These are phyloP conservation scores for Fomitopsis palustris DNA, from an alignment of 1,284 basidiomycete genomes.

Conservation along the genomic window DNA sequence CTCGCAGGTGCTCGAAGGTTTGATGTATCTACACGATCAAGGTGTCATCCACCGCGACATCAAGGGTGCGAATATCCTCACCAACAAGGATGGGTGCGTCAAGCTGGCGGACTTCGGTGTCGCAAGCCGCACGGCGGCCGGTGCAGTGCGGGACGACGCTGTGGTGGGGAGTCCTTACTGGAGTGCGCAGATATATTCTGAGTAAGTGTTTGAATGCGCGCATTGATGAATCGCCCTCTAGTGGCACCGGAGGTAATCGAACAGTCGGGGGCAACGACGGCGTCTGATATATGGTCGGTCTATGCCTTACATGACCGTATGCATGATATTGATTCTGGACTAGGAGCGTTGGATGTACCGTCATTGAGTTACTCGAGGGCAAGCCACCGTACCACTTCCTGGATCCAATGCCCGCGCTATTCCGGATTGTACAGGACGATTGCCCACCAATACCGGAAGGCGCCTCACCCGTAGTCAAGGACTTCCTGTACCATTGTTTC, in stretches of 20 bases:
- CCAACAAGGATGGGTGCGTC: slow-evolving; percentile 97
- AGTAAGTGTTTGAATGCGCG: slow-evolving; percentile 7
- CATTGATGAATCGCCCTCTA: slow-evolving; percentile 24
- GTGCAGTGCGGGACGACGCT: slow-evolving; percentile 76
- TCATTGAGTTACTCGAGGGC: slow-evolving; percentile 94
- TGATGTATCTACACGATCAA: slow-evolving; percentile 94
- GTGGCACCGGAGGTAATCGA: slow-evolving; percentile 99
- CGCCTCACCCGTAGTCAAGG: slow-evolving; percentile 90
- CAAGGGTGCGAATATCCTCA: slow-evolving; percentile 96
- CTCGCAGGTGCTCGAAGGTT: slow-evolving; percentile 88
- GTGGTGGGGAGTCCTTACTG: slow-evolving; percentile 98
- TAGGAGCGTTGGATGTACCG: slow-evolving; percentile 93
- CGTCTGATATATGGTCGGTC: slow-evolving; percentile 91
- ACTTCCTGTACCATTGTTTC: slow-evolving; percentile 96
- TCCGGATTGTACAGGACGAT: slow-evolving; percentile 97
- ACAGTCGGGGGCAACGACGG: slow-evolving; percentile 93
- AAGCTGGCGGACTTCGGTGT: slow-evolving; percentile 96
- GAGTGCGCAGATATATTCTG: slow-evolving; percentile 57
- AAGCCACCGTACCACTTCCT: slow-evolving; percentile 95
- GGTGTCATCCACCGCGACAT: slow-evolving; percentile 99
- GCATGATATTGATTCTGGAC: slow-evolving; percentile 6
- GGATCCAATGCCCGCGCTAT: slow-evolving; percentile 97
- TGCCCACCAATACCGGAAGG: slow-evolving; percentile 94
- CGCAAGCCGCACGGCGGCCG: slow-evolving; percentile 68
- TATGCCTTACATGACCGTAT: neutral